These are phyloP conservation scores for Yueomyces sinensis DNA, from an alignment of 805 yeast genomes.

Conservation along the genomic window DNA sequence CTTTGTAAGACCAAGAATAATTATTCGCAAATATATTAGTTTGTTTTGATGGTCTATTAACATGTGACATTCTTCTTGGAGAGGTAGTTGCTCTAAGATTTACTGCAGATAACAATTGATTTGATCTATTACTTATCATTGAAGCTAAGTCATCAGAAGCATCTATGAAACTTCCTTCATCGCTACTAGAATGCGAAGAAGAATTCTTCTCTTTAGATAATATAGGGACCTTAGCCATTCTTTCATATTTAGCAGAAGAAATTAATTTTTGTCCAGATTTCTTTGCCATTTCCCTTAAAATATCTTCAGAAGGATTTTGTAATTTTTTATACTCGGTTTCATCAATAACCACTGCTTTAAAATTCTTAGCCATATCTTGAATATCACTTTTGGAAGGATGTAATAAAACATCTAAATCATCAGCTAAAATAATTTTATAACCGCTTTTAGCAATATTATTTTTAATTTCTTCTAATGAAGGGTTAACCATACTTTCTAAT, in stretches of 20 bases:
- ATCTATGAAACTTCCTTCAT: background rate
- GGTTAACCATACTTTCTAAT: too few relatives aligned
- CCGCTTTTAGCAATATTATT: background rate
- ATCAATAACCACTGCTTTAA: background rate
- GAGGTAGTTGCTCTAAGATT: background rate
- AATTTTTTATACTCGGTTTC: background rate
- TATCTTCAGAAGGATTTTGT: background rate
- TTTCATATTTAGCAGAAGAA: background rate
- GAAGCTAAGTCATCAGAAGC: background rate
- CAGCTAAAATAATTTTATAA: background rate
- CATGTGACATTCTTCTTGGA: background rate
- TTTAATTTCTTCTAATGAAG: too few relatives aligned
- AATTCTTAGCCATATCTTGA: background rate
- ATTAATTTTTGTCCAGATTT: background rate
- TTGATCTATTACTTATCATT: background rate
- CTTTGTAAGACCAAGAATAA: constrained; percentile 1
- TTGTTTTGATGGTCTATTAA: background rate
- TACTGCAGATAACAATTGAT: background rate
- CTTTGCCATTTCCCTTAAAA: background rate
- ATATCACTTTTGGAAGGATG: background rate
- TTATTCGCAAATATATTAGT: background rate
- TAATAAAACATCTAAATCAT: background rate
- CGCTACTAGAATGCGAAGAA: too few relatives aligned
- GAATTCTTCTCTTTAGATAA: too few relatives aligned
- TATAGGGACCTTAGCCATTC: background rate